Base-by-base conservation (phyloP, 2,329 filamentous ascomycete genomes). In the Metarhizium album region DNA sequence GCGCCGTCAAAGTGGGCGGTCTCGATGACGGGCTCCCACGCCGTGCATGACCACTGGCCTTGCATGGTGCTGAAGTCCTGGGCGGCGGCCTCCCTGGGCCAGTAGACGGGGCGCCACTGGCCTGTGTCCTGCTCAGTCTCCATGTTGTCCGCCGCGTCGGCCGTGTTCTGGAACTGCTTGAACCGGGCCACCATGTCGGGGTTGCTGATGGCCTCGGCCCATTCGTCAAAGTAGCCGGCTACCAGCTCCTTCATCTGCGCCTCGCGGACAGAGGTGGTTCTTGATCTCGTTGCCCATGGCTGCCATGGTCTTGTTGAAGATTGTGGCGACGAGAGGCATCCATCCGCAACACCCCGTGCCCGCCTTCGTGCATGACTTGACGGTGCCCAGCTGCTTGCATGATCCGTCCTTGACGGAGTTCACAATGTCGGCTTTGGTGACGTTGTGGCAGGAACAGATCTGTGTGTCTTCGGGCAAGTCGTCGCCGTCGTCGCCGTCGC, bases 371-470 rank as follows among this genome's bases (percentile, higher is more conserved):
- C 88, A 94, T 2, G 85, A 80, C 67, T 95, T 95, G 62, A 95
- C 76, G 50, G 91, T 85, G 48, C 82, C 84, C 43, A 95, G 78
- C 24, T 85, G 85, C 63, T 86, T 93, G 74, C 88, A 94, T 2
- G 77, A 82, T 38, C 87, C 89, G 49, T 85, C 81, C 59, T 90
- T 90, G 64, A 91, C 79, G 2, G 73, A 73, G 4, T 78, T 77
- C 43, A 84, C 80, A 0, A 95, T 74, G 58, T 91, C 87, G 16
- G 86, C 86, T 65, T 95, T 95, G 23, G 82, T 84, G 42, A 95
- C 90, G 63, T 95, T 95, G 72, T 95, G 90, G 59, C 90, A 95
- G 1, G 88, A 93, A 67, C 90, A 95, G 54, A 95, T 85, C 63
- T 95, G 90, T 0, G 87, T 87, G 61, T 93, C 87, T 59, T 93